These are phyloP conservation scores for Dittrichia graveolens DNA, from an alignment of 129 eudicot genomes.

Conservation along the genomic window DNA sequence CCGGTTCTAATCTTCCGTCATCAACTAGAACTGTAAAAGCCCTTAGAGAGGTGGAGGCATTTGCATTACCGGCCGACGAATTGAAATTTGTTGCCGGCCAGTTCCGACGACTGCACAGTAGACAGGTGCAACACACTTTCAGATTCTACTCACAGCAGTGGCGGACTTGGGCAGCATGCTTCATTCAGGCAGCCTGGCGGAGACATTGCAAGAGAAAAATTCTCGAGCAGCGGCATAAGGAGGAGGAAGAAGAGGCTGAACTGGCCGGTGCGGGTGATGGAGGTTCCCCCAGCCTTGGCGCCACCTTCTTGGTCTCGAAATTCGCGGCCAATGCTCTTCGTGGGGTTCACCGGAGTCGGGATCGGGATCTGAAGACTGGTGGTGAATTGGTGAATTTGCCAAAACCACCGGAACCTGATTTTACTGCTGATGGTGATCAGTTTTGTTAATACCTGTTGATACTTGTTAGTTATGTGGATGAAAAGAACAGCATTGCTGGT, in stretches of 20 bases:
- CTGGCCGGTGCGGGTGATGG: conserved; percentile 40
- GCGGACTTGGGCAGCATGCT: conserved; percentile 96
- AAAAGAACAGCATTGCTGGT: conserved; percentile 1
- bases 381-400: conserved; percentile 77
- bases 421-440: conserved; percentile 70
- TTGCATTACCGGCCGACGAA: conserved; percentile 83
- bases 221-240: conserved; percentile 57
- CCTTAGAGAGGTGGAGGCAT: conserved; percentile 80
- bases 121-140: conserved; percentile 92
- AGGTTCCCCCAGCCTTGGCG: conserved; percentile 65
- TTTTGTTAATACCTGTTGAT: conserved; percentile 19
- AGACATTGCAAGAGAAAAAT: conserved; percentile 63
- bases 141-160: conserved; percentile 89
- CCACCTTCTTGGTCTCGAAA: conserved; percentile 72
- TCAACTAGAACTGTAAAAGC: conserved; percentile 91
- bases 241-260: conserved; percentile 58
- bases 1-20: conserved; percentile 77
- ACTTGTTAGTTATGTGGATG: conserved; percentile 11
- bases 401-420: conserved; percentile 95
- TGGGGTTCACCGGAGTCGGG: conserved; percentile 74
- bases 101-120: conserved; percentile 86
- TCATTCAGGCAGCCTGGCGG: conserved; percentile 88
- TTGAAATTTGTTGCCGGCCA: conserved; percentile 84
- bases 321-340: conserved; percentile 85
- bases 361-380: conserved; percentile 51